Evolutionary conservation across 805 yeast genomes (phyloP), one percentile per base, ranked within the genome.

Genomic region (Pichia rugopelliculosa): DNA sequence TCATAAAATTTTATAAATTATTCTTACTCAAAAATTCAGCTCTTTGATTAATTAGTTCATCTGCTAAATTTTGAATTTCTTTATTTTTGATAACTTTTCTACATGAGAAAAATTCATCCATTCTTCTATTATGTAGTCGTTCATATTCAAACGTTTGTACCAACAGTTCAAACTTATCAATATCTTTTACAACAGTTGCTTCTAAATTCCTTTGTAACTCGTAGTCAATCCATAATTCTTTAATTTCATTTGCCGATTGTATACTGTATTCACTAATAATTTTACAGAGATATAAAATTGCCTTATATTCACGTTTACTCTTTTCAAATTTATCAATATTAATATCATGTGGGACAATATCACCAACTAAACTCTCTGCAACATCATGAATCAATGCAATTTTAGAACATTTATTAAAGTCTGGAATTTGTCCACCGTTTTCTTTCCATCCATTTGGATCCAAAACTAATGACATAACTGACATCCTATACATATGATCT

Each of bases 401-500:
- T 66, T 85, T 84, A 43, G 82, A 84, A 70, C 96, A 88, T 56
- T 78, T 78, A 50, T 76, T 74, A 23, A 76, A 70, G 64, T 86
- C 80, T 2, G 70, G 65, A 66, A 40, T 47, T 17, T 51, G 51
- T 7, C 39, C 42, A 12, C 34, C 34, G 7, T 30, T 30, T 30
- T 52, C 48, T 23, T 52, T 54, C 26, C 49, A 51, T 15, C 51
- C 51, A 11, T 49, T 41, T 10, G 50, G 18, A 27, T 48, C 44
- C 13, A 51, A 56, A 18, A 78, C 77, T 39, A 87, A 74, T 22
- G 88, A 65, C 84, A 89, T 78, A 20, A 90, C 70, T 6, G 88
- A 80, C 96, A 91, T 90, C 48, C 99, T 74, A 62, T 91, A 90
- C 96, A 90, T 90, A 65, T 91, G 97, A 66, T 90, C 97, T n/a